Evolutionary conservation across 495 filamentous ascomycete species (phyloP), one percentile per base, ranked within the genome.

Genomic region (Sabuloglossum arenarium): DNA sequence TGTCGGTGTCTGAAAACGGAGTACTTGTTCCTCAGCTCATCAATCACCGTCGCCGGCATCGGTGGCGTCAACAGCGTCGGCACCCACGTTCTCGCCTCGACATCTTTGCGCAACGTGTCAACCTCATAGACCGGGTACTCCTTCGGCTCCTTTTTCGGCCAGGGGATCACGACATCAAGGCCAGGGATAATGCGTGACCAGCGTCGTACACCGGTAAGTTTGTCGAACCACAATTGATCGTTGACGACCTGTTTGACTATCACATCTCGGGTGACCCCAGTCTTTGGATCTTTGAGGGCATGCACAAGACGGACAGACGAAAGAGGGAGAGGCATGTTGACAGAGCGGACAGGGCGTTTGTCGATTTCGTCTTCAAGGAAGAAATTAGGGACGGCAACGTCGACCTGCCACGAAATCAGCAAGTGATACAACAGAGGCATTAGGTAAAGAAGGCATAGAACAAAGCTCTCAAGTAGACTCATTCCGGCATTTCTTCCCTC

Each of bases 21-120:
- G 77, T 83, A 96, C 61, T 83, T 85, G 69, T 83, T 83, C 59
- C 91, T 75, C 65, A 96, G 73, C 73, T 97, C 90, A 66, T 96
- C 85, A 60, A 97, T 75, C 31, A 96, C 77, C 27, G 64, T 71
- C 47, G 70, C 66, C 27, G 91, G 87, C 73, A 96, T 84, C n/a
- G 90, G 90, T 19, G 84, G 73, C 12, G 72, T 65, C 1, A 85
- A 69, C 12, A 96, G 67, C 14, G 81, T 84, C 0, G 89, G 88
- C 11, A 79, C 68, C 69, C 81, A 96, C 9, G 85, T 90, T 54
- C 65, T 70, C 16, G 77, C 73, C 59, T 94, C 86, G 55, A 86
- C 84, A 55, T 84, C 78, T 65, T 80, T 76, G 53, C 85, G 80
- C 42, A 81, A 65, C 0, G 89, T 94, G 69, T 95, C 90, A 63